phyloP scores from a whole-genome alignment of 176 grass and related monocot genomes.

The Oryza coarctata region DNA sequence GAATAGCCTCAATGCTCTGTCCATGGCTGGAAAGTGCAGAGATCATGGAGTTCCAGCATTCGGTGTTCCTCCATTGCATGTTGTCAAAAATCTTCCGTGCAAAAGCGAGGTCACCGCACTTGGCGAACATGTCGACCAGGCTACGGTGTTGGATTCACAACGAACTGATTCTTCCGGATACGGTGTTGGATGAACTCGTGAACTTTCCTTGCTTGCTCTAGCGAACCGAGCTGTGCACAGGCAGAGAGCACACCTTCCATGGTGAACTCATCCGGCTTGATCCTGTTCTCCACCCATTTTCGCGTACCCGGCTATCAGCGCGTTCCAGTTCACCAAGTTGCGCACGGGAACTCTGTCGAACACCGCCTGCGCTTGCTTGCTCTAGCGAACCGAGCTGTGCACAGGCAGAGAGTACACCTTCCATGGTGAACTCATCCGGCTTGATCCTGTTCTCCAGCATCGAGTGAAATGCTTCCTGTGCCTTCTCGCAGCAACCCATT shows the following conservation, averaged over 20 bases:
- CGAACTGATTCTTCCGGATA: conserved; percentile 61
- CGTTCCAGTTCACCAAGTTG: conserved; percentile 71
- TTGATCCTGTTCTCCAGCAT: conserved; percentile 44
- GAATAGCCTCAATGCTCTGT: conserved; percentile 36
- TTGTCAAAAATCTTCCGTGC: conserved; percentile 49
- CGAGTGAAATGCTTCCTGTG: conserved; percentile 35
- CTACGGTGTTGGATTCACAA: conserved; percentile 72
- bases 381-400: conserved; percentile 59
- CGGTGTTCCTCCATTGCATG: conserved; percentile 44
- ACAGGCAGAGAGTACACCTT: conserved; percentile 55
- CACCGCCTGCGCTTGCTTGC: conserved; percentile 34
- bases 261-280: conserved; percentile 62
- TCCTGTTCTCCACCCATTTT: conserved; percentile 51
- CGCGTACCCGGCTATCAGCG: conserved; percentile 49
- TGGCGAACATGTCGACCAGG: conserved; percentile 75
- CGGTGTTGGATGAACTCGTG: conserved; percentile 41
- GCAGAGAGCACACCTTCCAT: conserved; percentile 58
- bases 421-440: conserved; percentile 66
- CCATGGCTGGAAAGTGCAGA: conserved; percentile 65
- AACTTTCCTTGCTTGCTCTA: conserved; percentile 46
- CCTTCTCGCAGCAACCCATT: conserved; percentile 51
- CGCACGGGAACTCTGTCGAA: conserved; percentile 47
- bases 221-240: conserved; percentile 60
- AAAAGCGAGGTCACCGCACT: conserved; percentile 55
- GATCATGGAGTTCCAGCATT: conserved; percentile 74